Conservation (phyloP, 1,284 basidiomycete genomes). For the Microbotryum saponariae region DNA sequence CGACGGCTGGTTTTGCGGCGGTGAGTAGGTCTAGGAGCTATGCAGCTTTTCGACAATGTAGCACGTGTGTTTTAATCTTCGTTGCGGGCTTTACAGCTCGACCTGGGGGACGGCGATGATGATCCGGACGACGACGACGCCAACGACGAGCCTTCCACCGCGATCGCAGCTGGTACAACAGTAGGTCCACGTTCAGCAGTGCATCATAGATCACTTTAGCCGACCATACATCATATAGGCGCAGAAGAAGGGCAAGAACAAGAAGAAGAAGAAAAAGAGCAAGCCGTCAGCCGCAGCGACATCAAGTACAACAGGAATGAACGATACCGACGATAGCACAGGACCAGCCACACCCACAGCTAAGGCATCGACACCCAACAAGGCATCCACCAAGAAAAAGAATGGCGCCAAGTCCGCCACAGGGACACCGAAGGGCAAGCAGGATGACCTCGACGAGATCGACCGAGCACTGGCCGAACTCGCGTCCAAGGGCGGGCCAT, state of each 20-base stretch:
- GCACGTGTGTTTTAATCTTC: not conserved
- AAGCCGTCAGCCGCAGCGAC: conserved; percentile 40
- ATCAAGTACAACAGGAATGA: conserved; percentile 47
- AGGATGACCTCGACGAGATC: conserved; percentile 58
- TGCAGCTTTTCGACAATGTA: too few relatives aligned
- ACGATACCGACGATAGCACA: conserved; percentile 6
- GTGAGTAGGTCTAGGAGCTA: conserved; percentile 1
- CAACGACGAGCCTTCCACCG: conserved; percentile 31
- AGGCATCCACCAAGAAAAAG: not conserved
- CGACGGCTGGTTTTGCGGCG: conserved; percentile 16
- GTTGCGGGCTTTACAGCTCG: not conserved
- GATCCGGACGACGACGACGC: conserved; percentile 39
- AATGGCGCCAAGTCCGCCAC: conserved; percentile 19
- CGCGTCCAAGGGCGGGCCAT: conserved; percentile 56
- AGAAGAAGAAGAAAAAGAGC: conserved; percentile 44
- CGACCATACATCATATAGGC: not conserved
- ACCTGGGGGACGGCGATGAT: conserved; percentile 36
- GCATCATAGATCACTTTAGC: not conserved
- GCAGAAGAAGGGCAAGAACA: conserved; percentile 45
- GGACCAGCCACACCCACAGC: not conserved
- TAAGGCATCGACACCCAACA: not conserved
- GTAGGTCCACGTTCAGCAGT: not conserved
- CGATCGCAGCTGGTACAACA: not conserved
- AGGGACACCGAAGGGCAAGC: conserved; percentile 11
- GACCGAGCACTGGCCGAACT: conserved; percentile 75